Percentiles rank a stretch among this genome's conserved stretches.
Conservation (phyloP, 2,329 filamentous ascomycete genomes). For the Pezicula neosporulosa region DNA sequence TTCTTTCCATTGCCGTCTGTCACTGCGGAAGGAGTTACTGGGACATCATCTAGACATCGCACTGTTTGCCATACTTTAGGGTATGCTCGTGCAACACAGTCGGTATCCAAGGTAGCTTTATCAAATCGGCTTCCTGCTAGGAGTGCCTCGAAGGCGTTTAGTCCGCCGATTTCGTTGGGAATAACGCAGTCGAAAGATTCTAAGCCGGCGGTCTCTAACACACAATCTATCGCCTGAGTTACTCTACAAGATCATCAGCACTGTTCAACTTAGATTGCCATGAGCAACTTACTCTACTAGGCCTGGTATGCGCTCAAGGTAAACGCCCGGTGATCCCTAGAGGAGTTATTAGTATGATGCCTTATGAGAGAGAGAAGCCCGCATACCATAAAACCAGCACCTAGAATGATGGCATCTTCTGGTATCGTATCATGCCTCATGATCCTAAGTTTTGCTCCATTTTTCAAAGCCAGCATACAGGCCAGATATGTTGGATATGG, state of each 20-base stretch:
- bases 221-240: conserved; percentile 22
- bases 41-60: conserved; percentile 22
- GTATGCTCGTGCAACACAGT: conserved; percentile 27
- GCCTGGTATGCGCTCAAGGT: conserved; percentile 26
- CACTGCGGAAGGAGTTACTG: conserved; percentile 22
- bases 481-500: conserved; percentile 43
- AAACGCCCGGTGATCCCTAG: conserved; percentile 26
- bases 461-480: conserved; percentile 26
- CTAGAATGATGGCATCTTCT: conserved; percentile 22
- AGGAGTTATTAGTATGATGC: not conserved
- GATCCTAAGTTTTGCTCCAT: conserved; percentile 21
- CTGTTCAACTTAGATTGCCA: not conserved
- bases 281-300: conserved; percentile 18
- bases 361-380: not conserved
- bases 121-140: conserved; percentile 21
- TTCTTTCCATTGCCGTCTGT: conserved; percentile 18
- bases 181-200: conserved; percentile 47
- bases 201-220: conserved; percentile 17
- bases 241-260: conserved; percentile 16
- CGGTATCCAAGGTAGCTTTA: conserved; percentile 23
- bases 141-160: conserved; percentile 43
- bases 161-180: conserved; percentile 63
- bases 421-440: conserved; percentile 23
- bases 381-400: conserved; percentile 25
- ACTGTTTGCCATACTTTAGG: conserved; percentile 28